These are phyloP conservation scores for Selaginella tamariscina DNA, from an alignment of 75 land plant species.

Conservation along the genomic window DNA sequence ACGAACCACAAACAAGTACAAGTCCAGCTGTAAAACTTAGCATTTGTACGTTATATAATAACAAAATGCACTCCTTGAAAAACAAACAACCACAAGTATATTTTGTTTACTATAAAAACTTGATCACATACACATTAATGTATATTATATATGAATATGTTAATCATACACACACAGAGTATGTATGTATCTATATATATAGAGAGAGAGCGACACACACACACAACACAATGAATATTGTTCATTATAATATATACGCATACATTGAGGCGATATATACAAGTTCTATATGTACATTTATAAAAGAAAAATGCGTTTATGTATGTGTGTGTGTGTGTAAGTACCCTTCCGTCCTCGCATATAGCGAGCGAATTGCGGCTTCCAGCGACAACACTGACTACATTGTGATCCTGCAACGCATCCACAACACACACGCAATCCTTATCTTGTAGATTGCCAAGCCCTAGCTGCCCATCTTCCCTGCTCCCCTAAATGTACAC, in stretches of 20 bases:
- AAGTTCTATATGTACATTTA: background rate
- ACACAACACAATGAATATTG: background rate
- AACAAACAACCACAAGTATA: too few relatives aligned
- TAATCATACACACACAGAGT: too few relatives aligned
- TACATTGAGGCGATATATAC: background rate
- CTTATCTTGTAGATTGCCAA: slow-evolving; percentile 57
- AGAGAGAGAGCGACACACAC: too few relatives aligned
- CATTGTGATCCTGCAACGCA: slow-evolving; percentile 32
- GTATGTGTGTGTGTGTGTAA: background rate
- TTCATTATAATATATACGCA: background rate
- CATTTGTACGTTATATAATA: too few relatives aligned
- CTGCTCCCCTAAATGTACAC: slow-evolving; percentile 99
- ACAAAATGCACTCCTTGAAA: too few relatives aligned
- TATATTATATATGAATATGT: too few relatives aligned
- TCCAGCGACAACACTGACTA: slow-evolving; percentile 67
- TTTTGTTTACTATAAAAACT: too few relatives aligned
- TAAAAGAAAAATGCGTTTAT: background rate
- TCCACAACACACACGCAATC: slow-evolving; percentile 46
- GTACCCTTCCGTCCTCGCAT: slow-evolving; percentile 63
- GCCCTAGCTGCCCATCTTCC: slow-evolving; percentile 93
- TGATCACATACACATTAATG: too few relatives aligned
- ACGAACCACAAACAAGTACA: too few relatives aligned
- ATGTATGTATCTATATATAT: too few relatives aligned
- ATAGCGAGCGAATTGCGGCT: slow-evolving; percentile 89
- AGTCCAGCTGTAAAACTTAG: too few relatives aligned